Evolutionary conservation across 2,329 filamentous ascomycete species (phyloP).

Genomic region (Gaeumannomyces sp.): DNA sequence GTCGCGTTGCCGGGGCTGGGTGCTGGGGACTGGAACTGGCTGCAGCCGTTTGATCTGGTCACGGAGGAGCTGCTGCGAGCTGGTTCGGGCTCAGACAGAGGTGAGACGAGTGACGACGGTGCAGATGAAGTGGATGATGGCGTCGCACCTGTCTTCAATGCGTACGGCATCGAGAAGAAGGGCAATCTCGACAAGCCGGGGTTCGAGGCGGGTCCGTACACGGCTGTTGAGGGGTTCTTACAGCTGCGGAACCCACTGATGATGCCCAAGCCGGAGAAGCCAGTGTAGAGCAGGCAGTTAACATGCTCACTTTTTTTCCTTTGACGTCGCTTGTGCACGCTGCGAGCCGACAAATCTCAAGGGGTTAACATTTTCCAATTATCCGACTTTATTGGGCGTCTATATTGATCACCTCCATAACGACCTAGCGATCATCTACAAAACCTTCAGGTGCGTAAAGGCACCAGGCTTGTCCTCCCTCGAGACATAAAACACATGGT

Average conservation of each 20-base stretch:
- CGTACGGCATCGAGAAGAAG: constrained; percentile 1
- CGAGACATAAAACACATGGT: constrained; percentile 1
- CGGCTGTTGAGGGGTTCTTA: constrained; percentile 1
- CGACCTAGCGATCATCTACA: too few species aligned
- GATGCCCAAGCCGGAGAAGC: neutral
- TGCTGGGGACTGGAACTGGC: constrained; percentile 23
- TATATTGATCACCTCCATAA: too few species aligned
- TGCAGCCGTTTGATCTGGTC: constrained; percentile 21
- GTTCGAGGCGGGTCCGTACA: neutral
- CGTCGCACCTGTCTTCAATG: neutral
- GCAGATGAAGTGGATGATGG: neutral
- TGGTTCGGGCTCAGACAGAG: neutral
- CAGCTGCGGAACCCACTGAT: constrained; percentile 2
- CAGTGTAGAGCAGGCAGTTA: too few species aligned
- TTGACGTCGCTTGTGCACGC: too few species aligned
- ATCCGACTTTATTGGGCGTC: too few species aligned
- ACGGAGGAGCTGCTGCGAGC: too few species aligned
- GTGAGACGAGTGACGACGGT: neutral
- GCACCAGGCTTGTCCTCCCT: neutral
- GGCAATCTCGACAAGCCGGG: neutral
- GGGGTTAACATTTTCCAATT: too few species aligned
- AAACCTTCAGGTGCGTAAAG: neutral
- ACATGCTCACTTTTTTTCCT: too few species aligned
- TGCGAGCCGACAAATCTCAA: too few species aligned
- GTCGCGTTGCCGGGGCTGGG: constrained; percentile 16